Evolutionary conservation across 73 alveolate genomes (phyloP).

Genomic region (Symbiodinium pilosum): DNA sequence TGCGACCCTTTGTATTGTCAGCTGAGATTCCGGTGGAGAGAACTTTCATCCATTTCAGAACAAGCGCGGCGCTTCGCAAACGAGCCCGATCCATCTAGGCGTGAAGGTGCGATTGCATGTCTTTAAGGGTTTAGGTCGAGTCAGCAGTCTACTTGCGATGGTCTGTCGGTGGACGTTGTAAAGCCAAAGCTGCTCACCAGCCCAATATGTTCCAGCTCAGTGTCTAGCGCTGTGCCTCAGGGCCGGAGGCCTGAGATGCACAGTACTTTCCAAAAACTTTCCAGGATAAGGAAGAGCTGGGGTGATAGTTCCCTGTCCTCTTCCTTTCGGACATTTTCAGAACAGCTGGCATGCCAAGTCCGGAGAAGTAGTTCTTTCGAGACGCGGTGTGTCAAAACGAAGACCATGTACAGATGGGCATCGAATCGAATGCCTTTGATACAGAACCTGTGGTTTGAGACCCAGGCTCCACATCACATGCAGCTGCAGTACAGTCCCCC

Average conservation of each 20-base stretch:
- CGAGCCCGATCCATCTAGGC: constrained; percentile 19
- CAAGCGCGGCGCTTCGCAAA: neutral
- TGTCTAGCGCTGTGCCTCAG: neutral
- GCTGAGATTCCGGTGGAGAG: constrained; percentile 15
- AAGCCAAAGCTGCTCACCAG: neutral
- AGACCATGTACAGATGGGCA: neutral
- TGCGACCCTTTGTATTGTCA: neutral
- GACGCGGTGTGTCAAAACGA: neutral
- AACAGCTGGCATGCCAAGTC: neutral
- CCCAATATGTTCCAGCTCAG: neutral
- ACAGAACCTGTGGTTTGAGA: neutral
- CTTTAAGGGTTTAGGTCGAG: neutral
- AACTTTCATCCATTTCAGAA: constrained; percentile 53
- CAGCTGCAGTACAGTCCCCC: too few relatives aligned
- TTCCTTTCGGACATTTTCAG: too few relatives aligned
- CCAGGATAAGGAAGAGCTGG: too few relatives aligned
- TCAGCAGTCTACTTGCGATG: neutral
- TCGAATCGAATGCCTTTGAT: too few relatives aligned
- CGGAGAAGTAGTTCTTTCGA: neutral
- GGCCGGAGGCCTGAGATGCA: neutral
- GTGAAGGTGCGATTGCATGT: neutral
- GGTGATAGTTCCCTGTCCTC: too few relatives aligned
- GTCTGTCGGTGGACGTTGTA: neutral
- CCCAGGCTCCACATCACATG: too few relatives aligned
- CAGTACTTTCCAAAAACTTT: neutral